phyloP scores from a whole-genome alignment of 495 filamentous ascomycete species.

The Bacidia rubella region DNA sequence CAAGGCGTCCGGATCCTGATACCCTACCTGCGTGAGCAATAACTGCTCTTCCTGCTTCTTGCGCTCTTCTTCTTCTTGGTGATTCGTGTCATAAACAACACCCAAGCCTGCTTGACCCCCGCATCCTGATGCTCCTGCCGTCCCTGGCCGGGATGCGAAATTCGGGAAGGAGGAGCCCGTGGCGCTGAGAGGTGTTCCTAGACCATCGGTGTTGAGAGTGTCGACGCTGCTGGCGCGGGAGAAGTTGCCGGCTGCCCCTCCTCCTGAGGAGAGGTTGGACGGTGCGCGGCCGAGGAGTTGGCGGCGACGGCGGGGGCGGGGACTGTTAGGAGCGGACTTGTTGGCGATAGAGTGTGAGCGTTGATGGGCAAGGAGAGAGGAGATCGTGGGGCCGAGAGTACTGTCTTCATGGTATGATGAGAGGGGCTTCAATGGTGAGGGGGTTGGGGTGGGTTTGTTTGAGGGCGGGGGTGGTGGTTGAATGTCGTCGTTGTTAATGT shows the following conservation, averaged over 20 bases:
- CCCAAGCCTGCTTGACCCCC: not conserved
- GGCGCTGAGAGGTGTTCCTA: conserved; percentile 33
- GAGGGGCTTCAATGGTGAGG: not conserved
- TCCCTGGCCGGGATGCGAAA: conserved; percentile 19
- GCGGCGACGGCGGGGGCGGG: conserved; percentile 12
- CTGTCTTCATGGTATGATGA: conserved; percentile 2
- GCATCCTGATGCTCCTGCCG: not conserved
- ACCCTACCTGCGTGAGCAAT: conserved; percentile 40
- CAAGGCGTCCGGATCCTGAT: conserved; percentile 37
- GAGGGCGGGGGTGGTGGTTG: not conserved
- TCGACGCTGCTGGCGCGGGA: conserved; percentile 42
- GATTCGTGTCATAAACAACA: conserved; percentile 18
- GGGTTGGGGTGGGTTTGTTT: conserved; percentile 23
- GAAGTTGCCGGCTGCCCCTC: conserved; percentile 1
- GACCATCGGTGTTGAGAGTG: conserved; percentile 41
- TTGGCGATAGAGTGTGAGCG: conserved; percentile 11
- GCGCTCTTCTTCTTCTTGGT: conserved; percentile 26
- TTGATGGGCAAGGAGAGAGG: conserved; percentile 25
- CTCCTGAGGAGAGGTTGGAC: conserved; percentile 25
- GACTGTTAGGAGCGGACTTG: conserved; percentile 10
- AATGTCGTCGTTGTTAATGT: not conserved
- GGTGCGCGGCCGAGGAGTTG: conserved; percentile 36
- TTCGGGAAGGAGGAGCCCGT: conserved; percentile 23
- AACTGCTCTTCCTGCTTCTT: conserved; percentile 12
- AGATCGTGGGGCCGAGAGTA: conserved; percentile 18